Conservation (phyloP, 495 filamentous ascomycete genomes). For the Penicillium odoratum region DNA sequence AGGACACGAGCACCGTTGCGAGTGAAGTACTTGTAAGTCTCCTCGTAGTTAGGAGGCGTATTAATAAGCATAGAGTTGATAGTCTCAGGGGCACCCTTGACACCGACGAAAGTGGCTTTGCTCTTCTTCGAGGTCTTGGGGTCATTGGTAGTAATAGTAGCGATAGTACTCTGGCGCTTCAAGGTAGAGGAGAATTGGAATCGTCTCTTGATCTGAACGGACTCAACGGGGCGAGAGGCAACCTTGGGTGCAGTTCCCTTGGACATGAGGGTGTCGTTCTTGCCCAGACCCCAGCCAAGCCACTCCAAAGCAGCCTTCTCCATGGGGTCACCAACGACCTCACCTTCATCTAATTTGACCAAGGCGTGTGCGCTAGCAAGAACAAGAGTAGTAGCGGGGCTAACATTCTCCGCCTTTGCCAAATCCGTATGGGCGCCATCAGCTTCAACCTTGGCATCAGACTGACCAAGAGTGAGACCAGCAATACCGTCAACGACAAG, state of each 20-base stretch:
- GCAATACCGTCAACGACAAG: slow-evolving; percentile 97
- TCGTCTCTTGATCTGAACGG: slow-evolving; percentile 89
- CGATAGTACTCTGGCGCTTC: slow-evolving; percentile 94
- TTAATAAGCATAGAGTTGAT: slow-evolving; percentile 88
- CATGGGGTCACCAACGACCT: slow-evolving; percentile 98
- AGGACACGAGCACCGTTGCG: slow-evolving; percentile 91
- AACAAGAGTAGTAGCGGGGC: slow-evolving; percentile 83
- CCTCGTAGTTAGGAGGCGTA: slow-evolving; percentile 86
- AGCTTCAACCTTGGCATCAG: slow-evolving; percentile 65
- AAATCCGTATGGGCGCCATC: slow-evolving; percentile 79
- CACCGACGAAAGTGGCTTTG: slow-evolving; percentile 83
- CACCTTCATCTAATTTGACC: slow-evolving; percentile 94
- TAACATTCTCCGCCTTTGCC: slow-evolving; percentile 61
- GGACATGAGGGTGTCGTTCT: slow-evolving; percentile 72
- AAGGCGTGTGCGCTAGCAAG: slow-evolving; percentile 94
- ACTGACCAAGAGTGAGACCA: slow-evolving; percentile 71
- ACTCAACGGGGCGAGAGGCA: slow-evolving; percentile 47
- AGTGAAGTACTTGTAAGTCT: slow-evolving; percentile 98
- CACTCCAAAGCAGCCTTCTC: slow-evolving; percentile 91
- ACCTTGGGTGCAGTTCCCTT: slow-evolving; percentile 49
- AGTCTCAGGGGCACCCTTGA: slow-evolving; percentile 97
- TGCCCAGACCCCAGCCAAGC: slow-evolving; percentile 87
- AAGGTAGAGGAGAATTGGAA: slow-evolving; percentile 98
- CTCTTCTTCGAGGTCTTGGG: slow-evolving; percentile 68
- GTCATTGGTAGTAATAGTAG: slow-evolving; percentile 69